These are phyloP conservation scores for Talaromyces pinophilus DNA, from an alignment of 2,329 filamentous ascomycete species.

Conservation along the genomic window DNA sequence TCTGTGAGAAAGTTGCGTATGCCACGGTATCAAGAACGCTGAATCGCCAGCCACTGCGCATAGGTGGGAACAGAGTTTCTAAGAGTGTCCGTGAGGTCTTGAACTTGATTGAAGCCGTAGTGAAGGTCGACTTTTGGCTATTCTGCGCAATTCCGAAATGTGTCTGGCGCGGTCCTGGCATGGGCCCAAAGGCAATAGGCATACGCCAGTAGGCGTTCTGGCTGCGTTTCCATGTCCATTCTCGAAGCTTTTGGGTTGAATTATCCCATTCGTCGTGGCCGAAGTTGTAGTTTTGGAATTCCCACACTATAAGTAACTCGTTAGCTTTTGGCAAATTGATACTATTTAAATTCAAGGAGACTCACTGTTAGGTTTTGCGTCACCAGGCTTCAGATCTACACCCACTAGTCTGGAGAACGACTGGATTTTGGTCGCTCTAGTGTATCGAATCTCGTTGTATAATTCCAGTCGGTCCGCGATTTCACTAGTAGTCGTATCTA, in stretches of 20 bases:
- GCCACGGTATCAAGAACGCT: conserved; percentile 48
- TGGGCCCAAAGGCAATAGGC: conserved; percentile 51
- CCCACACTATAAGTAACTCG: conserved; percentile 34
- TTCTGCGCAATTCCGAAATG: conserved; percentile 34
- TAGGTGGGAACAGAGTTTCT: conserved; percentile 51
- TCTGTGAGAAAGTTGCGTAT: conserved; percentile 44
- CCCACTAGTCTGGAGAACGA: conserved; percentile 58
- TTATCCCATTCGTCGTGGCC: conserved; percentile 62
- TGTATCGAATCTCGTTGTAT: conserved; percentile 60
- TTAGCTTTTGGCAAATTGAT: background rate
- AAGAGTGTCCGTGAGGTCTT: conserved; percentile 54
- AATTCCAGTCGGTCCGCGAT: conserved; percentile 9
- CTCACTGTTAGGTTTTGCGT: conserved; percentile 16
- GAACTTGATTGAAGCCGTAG: conserved; percentile 53
- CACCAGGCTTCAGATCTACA: conserved; percentile 40
- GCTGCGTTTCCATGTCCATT: conserved; percentile 50
- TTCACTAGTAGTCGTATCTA: background rate
- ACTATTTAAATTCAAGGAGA: background rate
- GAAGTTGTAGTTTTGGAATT: conserved; percentile 55
- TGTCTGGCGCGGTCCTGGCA: conserved; percentile 49
- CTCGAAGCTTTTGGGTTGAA: conserved; percentile 53
- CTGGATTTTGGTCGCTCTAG: conserved; percentile 61
- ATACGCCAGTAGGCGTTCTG: conserved; percentile 47
- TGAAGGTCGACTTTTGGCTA: conserved; percentile 41
- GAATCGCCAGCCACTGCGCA: conserved; percentile 44